Evolutionary conservation across 345 rosid species (phyloP).

Genomic region (Populus nigra): DNA sequence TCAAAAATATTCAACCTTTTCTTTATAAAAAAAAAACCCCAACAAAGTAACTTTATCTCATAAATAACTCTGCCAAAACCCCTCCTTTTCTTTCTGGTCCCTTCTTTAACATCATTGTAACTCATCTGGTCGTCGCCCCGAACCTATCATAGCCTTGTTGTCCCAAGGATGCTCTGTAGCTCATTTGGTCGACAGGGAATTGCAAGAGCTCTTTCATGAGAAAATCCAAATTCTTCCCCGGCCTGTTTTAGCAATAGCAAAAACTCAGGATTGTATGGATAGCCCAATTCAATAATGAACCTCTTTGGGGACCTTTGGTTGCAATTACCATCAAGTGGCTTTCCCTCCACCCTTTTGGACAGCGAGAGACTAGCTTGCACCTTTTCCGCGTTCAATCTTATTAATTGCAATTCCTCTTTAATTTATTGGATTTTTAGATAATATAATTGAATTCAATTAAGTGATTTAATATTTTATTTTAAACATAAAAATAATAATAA

Average conservation of each 20-base stretch:
- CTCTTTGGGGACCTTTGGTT: conserved; percentile 24
- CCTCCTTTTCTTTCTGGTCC: too few relatives aligned
- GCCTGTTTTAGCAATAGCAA: conserved; percentile 31
- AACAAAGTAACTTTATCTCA: too few relatives aligned
- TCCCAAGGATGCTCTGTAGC: conserved; percentile 23
- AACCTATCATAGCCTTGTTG: neutral
- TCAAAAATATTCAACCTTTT: too few relatives aligned
- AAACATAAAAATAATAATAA: too few relatives aligned
- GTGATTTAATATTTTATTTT: too few relatives aligned
- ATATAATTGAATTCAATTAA: too few relatives aligned
- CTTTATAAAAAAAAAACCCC: too few relatives aligned
- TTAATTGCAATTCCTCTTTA: too few relatives aligned
- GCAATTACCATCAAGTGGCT: conserved; percentile 53
- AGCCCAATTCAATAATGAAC: conserved; percentile 25
- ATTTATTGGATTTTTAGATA: too few relatives aligned
- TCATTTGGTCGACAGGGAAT: conserved; percentile 36
- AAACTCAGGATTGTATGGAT: conserved; percentile 31
- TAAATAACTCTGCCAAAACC: too few relatives aligned
- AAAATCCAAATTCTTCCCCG: conserved; percentile 29
- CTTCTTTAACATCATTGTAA: too few relatives aligned
- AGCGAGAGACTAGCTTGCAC: too few relatives aligned
- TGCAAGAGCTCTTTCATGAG: conserved; percentile 28
- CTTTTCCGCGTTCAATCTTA: conserved; percentile 10
- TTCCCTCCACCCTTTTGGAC: conserved; percentile 33
- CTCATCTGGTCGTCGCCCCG: neutral